Evolutionary conservation across 2,329 filamentous ascomycete genomes (phyloP).

Genomic region (Cordyceps fumosorosea): DNA sequence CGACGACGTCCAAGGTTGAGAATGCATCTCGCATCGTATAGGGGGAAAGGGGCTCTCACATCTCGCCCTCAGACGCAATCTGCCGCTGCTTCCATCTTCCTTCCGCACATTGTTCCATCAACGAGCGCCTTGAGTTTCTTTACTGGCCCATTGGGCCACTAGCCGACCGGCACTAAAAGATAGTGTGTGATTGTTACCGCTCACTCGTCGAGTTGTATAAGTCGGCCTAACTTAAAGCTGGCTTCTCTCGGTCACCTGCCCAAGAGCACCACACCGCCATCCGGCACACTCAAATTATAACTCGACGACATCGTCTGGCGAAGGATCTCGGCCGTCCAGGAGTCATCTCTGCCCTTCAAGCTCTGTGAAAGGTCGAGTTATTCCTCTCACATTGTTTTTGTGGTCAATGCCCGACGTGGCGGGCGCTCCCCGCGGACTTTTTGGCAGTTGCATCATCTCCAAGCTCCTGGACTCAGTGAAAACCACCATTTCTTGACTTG

Average conservation of each 20-base stretch:
- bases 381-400: neutral
- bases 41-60: neutral
- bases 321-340: neutral
- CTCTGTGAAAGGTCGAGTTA: neutral
- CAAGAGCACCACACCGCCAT: conserved; percentile 12
- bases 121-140: conserved; percentile 8
- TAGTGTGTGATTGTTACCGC: conserved; percentile 14
- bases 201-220: conserved; percentile 10
- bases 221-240: conserved; percentile 10
- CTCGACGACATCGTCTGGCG: conserved; percentile 6
- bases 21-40: neutral
- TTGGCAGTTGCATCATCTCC: conserved; percentile 4
- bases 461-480: conserved; percentile 2
- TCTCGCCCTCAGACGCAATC: conserved; percentile 6
- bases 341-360: conserved; percentile 1
- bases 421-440: conserved; percentile 10
- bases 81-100: conserved; percentile 3
- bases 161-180: conserved; percentile 12
- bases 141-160: conserved; percentile 11
- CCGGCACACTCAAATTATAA: conserved; percentile 11
- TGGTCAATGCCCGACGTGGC: conserved; percentile 9
- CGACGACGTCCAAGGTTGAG: neutral
- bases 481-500: neutral
- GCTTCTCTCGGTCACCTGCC: conserved; percentile 12
- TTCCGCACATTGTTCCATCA: conserved; percentile 9